phyloP scores from a whole-genome alignment of 257 asterid genomes.

The Plantago major region DNA sequence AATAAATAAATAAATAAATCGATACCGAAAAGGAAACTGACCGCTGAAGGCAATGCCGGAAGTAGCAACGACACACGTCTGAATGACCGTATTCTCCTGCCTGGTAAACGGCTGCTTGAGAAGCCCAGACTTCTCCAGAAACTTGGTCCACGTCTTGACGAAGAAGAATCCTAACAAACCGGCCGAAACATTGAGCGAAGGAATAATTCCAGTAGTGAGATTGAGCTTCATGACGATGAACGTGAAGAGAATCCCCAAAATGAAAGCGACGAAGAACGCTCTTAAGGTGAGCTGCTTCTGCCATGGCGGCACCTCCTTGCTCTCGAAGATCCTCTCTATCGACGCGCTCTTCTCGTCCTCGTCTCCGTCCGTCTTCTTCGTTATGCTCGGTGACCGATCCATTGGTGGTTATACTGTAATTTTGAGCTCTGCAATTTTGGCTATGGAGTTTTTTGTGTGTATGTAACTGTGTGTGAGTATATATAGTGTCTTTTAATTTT shows the following conservation, averaged over 20 bases:
- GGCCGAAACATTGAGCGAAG: slow-evolving; percentile 87
- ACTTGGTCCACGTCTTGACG: slow-evolving; percentile 69
- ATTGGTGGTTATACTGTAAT: not conserved
- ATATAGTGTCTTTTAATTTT: too few species aligned
- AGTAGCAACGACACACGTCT: slow-evolving; percentile 90
- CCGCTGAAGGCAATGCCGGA: slow-evolving; percentile 99
- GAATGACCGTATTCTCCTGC: slow-evolving; percentile 92
- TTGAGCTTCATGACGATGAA: slow-evolving; percentile 92
- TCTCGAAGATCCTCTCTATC: slow-evolving; percentile 66
- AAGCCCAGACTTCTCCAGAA: slow-evolving; percentile 64
- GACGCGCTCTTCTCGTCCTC: slow-evolving; percentile 29
- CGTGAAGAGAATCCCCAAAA: slow-evolving; percentile 63
- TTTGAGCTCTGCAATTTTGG: not conserved
- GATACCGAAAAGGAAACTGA: slow-evolving; percentile 18
- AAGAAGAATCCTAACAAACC: slow-evolving; percentile 94
- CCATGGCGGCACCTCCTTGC: slow-evolving; percentile 81
- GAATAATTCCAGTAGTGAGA: slow-evolving; percentile 86
- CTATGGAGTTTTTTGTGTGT: too few species aligned
- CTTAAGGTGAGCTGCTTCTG: slow-evolving; percentile 70
- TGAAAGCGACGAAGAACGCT: slow-evolving; percentile 67
- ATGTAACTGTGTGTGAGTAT: too few species aligned
- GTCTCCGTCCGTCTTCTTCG: slow-evolving; percentile 40
- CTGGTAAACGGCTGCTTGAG: slow-evolving; percentile 79
- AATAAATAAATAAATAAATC: not conserved
- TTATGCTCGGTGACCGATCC: slow-evolving; percentile 37